Percentiles rank a stretch among this genome's conserved stretches.
Conservation (phyloP, 2,329 filamentous ascomycete genomes). For the Neonectria punicea region DNA sequence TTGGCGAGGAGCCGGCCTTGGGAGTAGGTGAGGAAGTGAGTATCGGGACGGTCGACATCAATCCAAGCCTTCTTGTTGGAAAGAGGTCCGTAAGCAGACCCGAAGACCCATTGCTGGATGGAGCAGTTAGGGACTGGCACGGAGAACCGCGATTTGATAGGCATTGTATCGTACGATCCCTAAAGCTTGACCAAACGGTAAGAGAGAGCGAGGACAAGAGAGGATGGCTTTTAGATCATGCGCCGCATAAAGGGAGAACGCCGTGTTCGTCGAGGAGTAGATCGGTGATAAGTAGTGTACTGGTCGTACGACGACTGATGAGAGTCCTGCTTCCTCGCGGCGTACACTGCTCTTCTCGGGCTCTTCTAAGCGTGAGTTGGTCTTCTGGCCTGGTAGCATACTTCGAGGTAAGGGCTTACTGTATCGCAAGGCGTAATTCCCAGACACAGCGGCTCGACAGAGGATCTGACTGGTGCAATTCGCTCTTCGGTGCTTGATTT, state of each 20-base stretch:
- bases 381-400: neutral
- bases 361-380: neutral
- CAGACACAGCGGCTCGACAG: neutral
- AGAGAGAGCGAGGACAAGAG: neutral
- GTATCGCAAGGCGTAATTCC: neutral
- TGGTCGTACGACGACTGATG: conserved; percentile 7
- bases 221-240: neutral
- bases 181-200: neutral
- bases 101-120: conserved; percentile 67
- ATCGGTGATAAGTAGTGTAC: conserved; percentile 4
- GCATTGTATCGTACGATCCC: conserved; percentile 49
- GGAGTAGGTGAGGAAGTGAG: conserved; percentile 71
- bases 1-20: conserved; percentile 77
- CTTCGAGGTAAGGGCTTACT: neutral
- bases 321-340: neutral
- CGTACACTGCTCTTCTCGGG: neutral
- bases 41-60: conserved; percentile 74
- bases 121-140: conserved; percentile 59
- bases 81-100: conserved; percentile 56
- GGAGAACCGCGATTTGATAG: conserved; percentile 59
- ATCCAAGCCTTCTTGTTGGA: conserved; percentile 62
- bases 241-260: neutral
- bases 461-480: neutral
- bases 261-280: conserved; percentile 3
- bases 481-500: neutral